These are phyloP conservation scores for Elymus sibiricus DNA, from an alignment of 176 grass and related monocot species.

Conservation along the genomic window DNA sequence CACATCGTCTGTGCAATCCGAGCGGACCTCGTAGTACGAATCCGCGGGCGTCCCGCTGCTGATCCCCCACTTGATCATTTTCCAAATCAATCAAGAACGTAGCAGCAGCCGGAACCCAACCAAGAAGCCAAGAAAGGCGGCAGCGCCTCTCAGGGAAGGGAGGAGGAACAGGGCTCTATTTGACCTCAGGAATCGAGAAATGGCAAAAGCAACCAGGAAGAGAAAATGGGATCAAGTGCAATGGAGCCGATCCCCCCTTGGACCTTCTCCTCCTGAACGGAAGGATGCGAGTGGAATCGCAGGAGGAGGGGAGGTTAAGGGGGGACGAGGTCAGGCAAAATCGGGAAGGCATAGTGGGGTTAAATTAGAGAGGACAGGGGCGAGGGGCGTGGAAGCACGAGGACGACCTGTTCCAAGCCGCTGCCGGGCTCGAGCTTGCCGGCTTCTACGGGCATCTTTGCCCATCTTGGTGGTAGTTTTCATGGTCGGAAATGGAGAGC, in stretches of 20 bases:
- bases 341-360: slow-evolving; percentile 26
- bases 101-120: slow-evolving; percentile 1
- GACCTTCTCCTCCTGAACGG: slow-evolving; percentile 31
- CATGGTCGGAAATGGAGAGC: slow-evolving; percentile 32
- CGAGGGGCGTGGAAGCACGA: background rate
- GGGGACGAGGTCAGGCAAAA: slow-evolving; percentile 22
- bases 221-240: background rate
- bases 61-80: slow-evolving; percentile 68
- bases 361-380: slow-evolving; percentile 44
- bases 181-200: slow-evolving; percentile 20
- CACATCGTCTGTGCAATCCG: slow-evolving; percentile 71
- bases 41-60: slow-evolving; percentile 71
- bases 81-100: slow-evolving; percentile 11
- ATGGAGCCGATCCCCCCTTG: slow-evolving; percentile 38
- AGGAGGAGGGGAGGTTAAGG: slow-evolving; percentile 42
- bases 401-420: slow-evolving; percentile 40
- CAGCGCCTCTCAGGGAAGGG: background rate
- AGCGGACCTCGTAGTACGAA: slow-evolving; percentile 78
- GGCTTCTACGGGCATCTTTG: slow-evolving; percentile 47
- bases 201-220: background rate
- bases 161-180: background rate
- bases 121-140: background rate
- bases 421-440: slow-evolving; percentile 25
- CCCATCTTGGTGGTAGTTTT: slow-evolving; percentile 17
- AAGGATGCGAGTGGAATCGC: slow-evolving; percentile 29